Conservation (phyloP, 768 basidiomycete genomes). For the Terana coerulea region DNA sequence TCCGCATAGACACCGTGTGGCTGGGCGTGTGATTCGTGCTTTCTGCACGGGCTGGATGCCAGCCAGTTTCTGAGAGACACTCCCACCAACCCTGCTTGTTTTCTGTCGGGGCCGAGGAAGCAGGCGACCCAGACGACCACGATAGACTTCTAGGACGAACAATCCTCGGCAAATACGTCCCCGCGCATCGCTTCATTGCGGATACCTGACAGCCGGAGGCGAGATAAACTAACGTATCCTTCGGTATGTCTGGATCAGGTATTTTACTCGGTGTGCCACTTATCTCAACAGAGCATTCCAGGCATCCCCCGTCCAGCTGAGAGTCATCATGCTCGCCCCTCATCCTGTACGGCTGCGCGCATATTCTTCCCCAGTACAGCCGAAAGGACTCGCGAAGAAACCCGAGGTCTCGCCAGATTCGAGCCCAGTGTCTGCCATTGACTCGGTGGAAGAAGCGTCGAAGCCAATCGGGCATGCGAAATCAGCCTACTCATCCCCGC, state of each 20-base stretch:
- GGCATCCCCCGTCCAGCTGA: background rate
- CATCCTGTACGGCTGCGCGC: constrained; percentile 6
- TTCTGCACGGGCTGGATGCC: too few relatives aligned
- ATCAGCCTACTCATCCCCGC: constrained; percentile 7
- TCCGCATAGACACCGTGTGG: constrained; percentile 9
- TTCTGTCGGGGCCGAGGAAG: too few relatives aligned
- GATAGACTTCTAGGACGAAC: too few relatives aligned
- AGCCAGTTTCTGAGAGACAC: too few relatives aligned
- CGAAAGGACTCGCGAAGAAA: background rate
- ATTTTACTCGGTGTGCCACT: background rate
- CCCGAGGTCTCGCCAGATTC: constrained; percentile 8
- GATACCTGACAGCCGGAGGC: background rate
- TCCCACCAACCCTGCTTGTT: too few relatives aligned
- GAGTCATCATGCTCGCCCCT: constrained; percentile 5
- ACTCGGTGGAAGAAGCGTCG: background rate
- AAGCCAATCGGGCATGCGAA: background rate
- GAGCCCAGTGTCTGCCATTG: constrained; percentile 4
- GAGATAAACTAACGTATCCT: background rate
- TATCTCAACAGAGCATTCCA: background rate
- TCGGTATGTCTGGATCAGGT: constrained; percentile 4
- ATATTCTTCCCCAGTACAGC: constrained; percentile 5
- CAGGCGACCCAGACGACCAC: too few relatives aligned
- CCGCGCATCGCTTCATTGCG: constrained; percentile 1
- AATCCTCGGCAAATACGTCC: background rate
- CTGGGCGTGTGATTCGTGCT: constrained; percentile 1